A percentile compares a stretch with the other conserved stretches of the same genome.
Conservation (phyloP, 169 alveolate species). For the Plasmodium gallinaceum region DNA sequence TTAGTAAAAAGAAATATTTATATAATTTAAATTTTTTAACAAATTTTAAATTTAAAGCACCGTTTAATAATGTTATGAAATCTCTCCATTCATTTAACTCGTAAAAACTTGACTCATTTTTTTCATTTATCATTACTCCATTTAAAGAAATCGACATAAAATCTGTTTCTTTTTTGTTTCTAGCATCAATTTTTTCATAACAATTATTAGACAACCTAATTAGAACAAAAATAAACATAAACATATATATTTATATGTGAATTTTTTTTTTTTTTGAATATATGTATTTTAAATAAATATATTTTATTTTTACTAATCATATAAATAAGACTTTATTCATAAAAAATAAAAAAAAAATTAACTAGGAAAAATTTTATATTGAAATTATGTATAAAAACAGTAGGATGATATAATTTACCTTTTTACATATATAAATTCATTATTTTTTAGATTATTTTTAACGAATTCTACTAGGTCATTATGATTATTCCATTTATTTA, state of each 20-base stretch:
- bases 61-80: constrained; percentile 25
- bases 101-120: constrained; percentile 54
- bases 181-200: constrained; percentile 13
- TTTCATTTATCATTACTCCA: constrained; percentile 61
- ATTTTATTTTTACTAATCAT: too few relatives aligned
- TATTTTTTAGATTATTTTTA: constrained; percentile 42
- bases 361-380: background rate
- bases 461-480: constrained; percentile 60
- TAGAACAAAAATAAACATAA: background rate
- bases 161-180: constrained; percentile 14
- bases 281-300: background rate
- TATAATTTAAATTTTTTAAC: constrained; percentile 31
- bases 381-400: background rate
- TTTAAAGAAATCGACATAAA: constrained; percentile 42
- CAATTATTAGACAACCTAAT: constrained; percentile 13
- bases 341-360: background rate
- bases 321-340: background rate
- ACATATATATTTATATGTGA: background rate
- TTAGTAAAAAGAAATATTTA: constrained; percentile 51
- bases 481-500: constrained; percentile 50
- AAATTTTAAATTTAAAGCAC: constrained; percentile 45
- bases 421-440: constrained; percentile 51
- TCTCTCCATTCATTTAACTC: constrained; percentile 55
- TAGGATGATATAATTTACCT: constrained; percentile 8
- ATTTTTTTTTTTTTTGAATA: background rate